Evolutionary conservation across 2,329 filamentous ascomycete species (phyloP).

Genomic region (Graphilbum sp.): DNA sequence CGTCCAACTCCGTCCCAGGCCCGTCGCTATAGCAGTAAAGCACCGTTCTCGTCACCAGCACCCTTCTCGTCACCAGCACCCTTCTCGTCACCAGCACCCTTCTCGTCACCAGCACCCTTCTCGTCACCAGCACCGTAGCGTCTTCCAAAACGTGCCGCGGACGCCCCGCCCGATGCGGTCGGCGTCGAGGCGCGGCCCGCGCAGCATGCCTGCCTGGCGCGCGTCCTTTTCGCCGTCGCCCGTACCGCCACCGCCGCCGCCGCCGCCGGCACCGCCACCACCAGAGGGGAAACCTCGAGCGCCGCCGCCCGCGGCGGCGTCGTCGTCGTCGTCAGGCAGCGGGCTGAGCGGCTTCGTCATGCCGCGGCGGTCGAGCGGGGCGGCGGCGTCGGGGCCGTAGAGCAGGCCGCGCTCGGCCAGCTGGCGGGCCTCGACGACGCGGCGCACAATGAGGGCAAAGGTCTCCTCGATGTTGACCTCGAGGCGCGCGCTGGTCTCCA

Average conservation of each 20-base stretch:
- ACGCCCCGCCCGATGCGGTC: constrained; percentile 24
- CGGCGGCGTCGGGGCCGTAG: neutral
- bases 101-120: too few relatives aligned
- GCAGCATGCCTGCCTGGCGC: constrained; percentile 25
- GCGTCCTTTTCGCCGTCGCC: constrained; percentile 4
- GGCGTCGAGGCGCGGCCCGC: constrained; percentile 26
- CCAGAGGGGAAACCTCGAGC: too few relatives aligned
- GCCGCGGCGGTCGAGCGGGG: constrained; percentile 27
- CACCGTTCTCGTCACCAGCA: too few relatives aligned
- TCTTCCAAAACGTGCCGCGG: constrained; percentile 36
- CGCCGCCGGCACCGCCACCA: too few relatives aligned
- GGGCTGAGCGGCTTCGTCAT: constrained; percentile 43
- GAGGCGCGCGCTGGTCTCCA: constrained; percentile 73
- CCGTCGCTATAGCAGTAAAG: too few relatives aligned
- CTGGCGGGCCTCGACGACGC: constrained; percentile 41
- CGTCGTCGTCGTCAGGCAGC: constrained; percentile 19
- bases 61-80: too few relatives aligned
- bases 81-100: too few relatives aligned
- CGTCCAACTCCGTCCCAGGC: too few relatives aligned
- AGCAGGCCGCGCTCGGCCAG: constrained; percentile 29
- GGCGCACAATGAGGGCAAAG: constrained; percentile 52
- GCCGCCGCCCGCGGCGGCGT: too few relatives aligned
- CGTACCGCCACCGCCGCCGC: constrained; percentile 7
- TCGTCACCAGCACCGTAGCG: constrained; percentile 40
- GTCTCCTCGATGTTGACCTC: constrained; percentile 86